These are phyloP conservation scores for Thermothielavioides terrestris DNA, from an alignment of 495 filamentous ascomycete genomes.

Conservation along the genomic window DNA sequence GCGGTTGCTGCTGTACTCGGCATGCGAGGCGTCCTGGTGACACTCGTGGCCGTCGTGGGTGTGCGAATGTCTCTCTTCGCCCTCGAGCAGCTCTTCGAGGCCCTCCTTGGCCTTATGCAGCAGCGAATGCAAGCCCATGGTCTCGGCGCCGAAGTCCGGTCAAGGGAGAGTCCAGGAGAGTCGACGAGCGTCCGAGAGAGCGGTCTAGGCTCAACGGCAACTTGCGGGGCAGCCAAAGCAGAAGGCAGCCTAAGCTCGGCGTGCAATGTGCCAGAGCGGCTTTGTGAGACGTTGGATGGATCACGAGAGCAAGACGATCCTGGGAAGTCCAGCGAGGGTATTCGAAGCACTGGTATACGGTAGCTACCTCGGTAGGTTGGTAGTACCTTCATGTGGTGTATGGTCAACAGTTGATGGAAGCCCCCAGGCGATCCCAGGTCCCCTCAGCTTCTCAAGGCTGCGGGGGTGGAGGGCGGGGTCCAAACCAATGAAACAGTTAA, in stretches of 20 bases:
- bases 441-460: too few relatives aligned
- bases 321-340: too few relatives aligned
- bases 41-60: slow-evolving; percentile 28
- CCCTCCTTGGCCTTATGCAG: slow-evolving; percentile 14
- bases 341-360: too few relatives aligned
- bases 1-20: slow-evolving; percentile 47
- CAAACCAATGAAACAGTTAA: too few relatives aligned
- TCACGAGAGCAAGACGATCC: neutral
- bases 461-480: too few relatives aligned
- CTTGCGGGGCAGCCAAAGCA: slow-evolving; percentile 1
- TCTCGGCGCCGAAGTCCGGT: neutral
- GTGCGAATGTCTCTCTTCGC: slow-evolving; percentile 31
- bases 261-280: neutral
- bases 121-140: slow-evolving; percentile 14
- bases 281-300: neutral
- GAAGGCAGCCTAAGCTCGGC: too few relatives aligned
- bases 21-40: slow-evolving; percentile 23
- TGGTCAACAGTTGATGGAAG: too few relatives aligned
- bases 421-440: neutral
- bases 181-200: neutral
- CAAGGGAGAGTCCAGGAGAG: neutral
- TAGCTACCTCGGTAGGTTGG: too few relatives aligned
- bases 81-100: slow-evolving; percentile 26
- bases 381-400: too few relatives aligned
- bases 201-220: neutral